Evolutionary conservation across 768 basidiomycete species (phyloP).

Genomic region (Cubamyces sp.): DNA sequence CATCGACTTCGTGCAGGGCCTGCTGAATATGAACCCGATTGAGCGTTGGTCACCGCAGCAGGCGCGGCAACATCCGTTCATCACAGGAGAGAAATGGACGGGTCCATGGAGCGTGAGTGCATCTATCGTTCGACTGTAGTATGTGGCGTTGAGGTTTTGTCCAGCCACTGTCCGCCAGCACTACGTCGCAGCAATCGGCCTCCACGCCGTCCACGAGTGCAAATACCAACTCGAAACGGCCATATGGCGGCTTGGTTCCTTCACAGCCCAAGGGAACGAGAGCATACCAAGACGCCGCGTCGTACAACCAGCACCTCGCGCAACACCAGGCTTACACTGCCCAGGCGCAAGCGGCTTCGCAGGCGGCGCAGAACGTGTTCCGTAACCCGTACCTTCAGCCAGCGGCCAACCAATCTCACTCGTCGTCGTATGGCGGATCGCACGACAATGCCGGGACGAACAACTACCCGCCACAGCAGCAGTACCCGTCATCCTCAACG

Average conservation of each 20-base stretch:
- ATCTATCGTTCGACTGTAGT: neutral
- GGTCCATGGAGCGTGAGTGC: constrained; percentile 74
- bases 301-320: constrained; percentile 92
- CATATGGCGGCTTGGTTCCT: constrained; percentile 91
- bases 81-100: constrained; percentile 94
- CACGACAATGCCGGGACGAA: constrained; percentile 23
- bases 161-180: constrained; percentile 31
- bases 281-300: constrained; percentile 88
- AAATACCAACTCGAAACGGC: constrained; percentile 72
- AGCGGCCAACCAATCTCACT: constrained; percentile 36
- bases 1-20: constrained; percentile 95
- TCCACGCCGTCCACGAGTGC: constrained; percentile 39
- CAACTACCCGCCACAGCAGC: constrained; percentile 22
- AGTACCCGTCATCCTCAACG: constrained; percentile 36
- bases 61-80: constrained; percentile 94
- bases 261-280: constrained; percentile 86
- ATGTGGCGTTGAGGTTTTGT: neutral
- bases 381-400: constrained; percentile 82
- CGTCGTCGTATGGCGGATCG: constrained; percentile 36
- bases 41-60: constrained; percentile 98
- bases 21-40: constrained; percentile 92
- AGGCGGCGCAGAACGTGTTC: constrained; percentile 68
- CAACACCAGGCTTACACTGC: constrained; percentile 95
- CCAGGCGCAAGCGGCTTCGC: constrained; percentile 75
- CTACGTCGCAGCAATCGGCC: constrained; percentile 1